These are phyloP conservation scores for Epichloe aotearoae DNA, from an alignment of 2,329 filamentous ascomycete genomes.

Conservation along the genomic window DNA sequence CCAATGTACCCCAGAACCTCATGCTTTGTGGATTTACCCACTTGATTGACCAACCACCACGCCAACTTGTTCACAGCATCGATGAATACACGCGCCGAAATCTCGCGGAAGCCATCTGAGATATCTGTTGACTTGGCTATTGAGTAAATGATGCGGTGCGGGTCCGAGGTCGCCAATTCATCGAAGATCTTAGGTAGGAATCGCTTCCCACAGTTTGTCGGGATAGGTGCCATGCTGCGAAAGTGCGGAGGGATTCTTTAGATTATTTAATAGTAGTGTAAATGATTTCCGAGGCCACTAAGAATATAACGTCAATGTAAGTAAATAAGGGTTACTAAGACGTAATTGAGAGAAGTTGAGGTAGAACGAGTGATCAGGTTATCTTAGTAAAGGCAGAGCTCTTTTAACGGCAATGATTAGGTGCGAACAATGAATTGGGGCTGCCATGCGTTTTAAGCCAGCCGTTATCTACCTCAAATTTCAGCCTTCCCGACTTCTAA, in stretches of 20 bases:
- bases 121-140: constrained; percentile 8
- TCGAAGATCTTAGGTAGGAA: constrained; percentile 18
- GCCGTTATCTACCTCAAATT: not conserved
- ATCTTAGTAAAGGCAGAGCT: not conserved
- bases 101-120: constrained; percentile 9
- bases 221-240: not conserved
- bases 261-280: accelerated
- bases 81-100: constrained; percentile 14
- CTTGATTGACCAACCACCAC: constrained; percentile 16
- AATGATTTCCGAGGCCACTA: accelerated
- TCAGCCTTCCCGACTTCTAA: too few species aligned
- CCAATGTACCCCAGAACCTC: constrained; percentile 18
- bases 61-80: constrained; percentile 18
- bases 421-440: not conserved
- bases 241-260: not conserved
- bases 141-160: constrained; percentile 14
- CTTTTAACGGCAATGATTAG: not conserved
- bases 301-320: not conserved
- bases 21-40: constrained; percentile 9
- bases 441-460: not conserved
- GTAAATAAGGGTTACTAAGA: not conserved
- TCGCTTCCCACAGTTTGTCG: constrained; percentile 9
- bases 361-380: too few species aligned
- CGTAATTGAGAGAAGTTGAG: not conserved
- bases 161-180: constrained; percentile 12